These are phyloP conservation scores for Penicillium egyptiacum DNA, from an alignment of 495 filamentous ascomycete species.

Conservation along the genomic window DNA sequence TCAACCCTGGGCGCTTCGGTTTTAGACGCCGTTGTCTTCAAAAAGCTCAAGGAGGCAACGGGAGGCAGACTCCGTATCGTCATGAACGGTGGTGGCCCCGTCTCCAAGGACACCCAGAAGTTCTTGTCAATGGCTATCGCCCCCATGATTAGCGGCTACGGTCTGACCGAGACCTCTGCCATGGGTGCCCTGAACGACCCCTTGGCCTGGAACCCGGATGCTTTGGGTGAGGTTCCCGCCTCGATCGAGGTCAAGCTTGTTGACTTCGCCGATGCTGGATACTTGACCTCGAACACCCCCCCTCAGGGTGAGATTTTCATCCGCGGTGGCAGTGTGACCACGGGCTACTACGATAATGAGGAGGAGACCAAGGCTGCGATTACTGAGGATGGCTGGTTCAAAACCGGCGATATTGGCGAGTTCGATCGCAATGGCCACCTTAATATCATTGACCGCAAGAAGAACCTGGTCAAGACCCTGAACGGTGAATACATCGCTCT, in stretches of 20 bases:
- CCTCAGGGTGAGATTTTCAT: constrained; percentile 97
- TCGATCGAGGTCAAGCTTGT: constrained; percentile 91
- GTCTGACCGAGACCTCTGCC: constrained; percentile 89
- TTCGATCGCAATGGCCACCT: constrained; percentile 80
- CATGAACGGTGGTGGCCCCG: constrained; percentile 84
- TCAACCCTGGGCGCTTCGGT: constrained; percentile 58
- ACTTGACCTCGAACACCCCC: constrained; percentile 79
- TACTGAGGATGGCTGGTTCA: constrained; percentile 87
- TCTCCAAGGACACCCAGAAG: constrained; percentile 81
- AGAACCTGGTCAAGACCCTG: constrained; percentile 94
- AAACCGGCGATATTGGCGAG: constrained; percentile 92
- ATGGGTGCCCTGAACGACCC: constrained; percentile 94
- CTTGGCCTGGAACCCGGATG: constrained; percentile 79
- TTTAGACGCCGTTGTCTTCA: constrained; percentile 79
- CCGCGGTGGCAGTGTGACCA: constrained; percentile 71
- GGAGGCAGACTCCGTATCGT: constrained; percentile 77
- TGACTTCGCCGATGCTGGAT: constrained; percentile 92
- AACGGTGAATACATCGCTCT: constrained; percentile 98
- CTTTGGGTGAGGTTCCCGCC: constrained; percentile 78
- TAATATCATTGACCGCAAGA: constrained; percentile 93
- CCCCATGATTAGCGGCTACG: constrained; percentile 92
- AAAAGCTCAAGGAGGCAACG: constrained; percentile 88
- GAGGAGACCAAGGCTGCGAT: constrained; percentile 77
- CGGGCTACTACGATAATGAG: constrained; percentile 77
- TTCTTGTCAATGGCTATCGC: constrained; percentile 88